phyloP scores from a whole-genome alignment of 495 filamentous ascomycete species.

The Lasiosphaeria miniovina region DNA sequence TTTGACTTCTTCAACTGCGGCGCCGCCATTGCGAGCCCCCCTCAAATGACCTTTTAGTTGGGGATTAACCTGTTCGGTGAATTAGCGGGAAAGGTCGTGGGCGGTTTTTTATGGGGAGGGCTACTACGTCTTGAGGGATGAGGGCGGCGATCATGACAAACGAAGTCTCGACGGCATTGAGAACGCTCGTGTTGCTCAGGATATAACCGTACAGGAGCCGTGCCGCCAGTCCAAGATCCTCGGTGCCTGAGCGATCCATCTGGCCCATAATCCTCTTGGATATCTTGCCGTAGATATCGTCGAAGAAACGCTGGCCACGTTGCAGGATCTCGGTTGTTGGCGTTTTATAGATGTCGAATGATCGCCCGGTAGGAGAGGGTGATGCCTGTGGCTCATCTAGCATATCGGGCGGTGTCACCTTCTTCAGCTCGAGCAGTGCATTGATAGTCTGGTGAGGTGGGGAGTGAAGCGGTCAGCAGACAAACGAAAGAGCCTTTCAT shows the following conservation, averaged over 20 bases:
- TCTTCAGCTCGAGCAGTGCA: slow-evolving; percentile 46
- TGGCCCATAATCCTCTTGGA: slow-evolving; percentile 49
- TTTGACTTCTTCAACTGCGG: slow-evolving; percentile 48
- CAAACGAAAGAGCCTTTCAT: neutral
- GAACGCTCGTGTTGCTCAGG: slow-evolving; percentile 47
- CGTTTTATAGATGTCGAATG: slow-evolving; percentile 33
- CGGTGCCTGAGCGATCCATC: slow-evolving; percentile 52
- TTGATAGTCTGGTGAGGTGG: slow-evolving; percentile 46
- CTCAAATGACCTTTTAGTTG: slow-evolving; percentile 56
- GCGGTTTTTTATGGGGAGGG: too few relatives aligned
- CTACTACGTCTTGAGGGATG: slow-evolving; percentile 51
- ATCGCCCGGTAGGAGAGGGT: slow-evolving; percentile 40
- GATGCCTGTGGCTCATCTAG: slow-evolving; percentile 40
- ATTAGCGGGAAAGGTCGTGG: neutral
- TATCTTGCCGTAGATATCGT: slow-evolving; percentile 52
- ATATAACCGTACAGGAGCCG: slow-evolving; percentile 53
- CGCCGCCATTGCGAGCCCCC: slow-evolving; percentile 53
- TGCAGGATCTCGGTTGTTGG: slow-evolving; percentile 39
- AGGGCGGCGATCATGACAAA: slow-evolving; percentile 55
- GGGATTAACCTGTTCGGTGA: slow-evolving; percentile 44
- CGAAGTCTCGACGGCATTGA: slow-evolving; percentile 48
- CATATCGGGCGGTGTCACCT: slow-evolving; percentile 43
- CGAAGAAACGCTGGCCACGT: slow-evolving; percentile 51
- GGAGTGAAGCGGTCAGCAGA: neutral
- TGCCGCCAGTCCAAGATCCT: slow-evolving; percentile 51